Base-by-base conservation (phyloP, 768 basidiomycete genomes). In the Astraeus odoratus region DNA sequence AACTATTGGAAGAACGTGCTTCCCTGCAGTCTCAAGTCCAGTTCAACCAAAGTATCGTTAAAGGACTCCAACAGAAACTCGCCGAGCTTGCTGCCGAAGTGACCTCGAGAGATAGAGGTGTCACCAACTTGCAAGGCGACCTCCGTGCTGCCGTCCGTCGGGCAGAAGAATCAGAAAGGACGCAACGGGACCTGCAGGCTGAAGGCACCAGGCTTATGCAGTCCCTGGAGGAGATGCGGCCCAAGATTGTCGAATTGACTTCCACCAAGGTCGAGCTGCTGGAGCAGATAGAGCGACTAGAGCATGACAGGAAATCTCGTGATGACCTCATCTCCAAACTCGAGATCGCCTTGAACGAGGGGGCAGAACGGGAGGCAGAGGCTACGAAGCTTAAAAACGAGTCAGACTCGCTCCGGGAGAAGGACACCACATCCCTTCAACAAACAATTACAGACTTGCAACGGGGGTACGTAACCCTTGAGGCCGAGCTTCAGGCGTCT, bases 241-340 rank as follows among this genome's bases (percentile, higher is more conserved):
- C 86, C 31, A 91, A 91, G 68, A 80, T 91, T 50, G 81, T 90
- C 18, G 81, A 88, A 58, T 70, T 94, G 43, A 88, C 85, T 3
- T 76, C 80, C 29, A 74, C 71, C 49, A 87, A 83, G 59, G 65
- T 86, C 12, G 77, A 85, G 48, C 71, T 87, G 8, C 70, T 72
- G 35, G 85, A 91, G 49, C 78, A 77, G 54, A 67, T 80, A 36
- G 78, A 77, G 50, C 60, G 63, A 44, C 61, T 88, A 44, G 72
- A 81, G 47, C 69, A 72, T 42, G 67, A 72, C 8, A 51, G 86
- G 47, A 69, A 69, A 30, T 74, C 70, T 49, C 74, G 78, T 16
- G 83, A 87, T 50, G 57, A 63, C 5, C 65, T 69, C 34, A 84
- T 85, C 43, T 70, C 72, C 6, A 72, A 81, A 51, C 72, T 91